Percentiles rank a stretch among this genome's conserved stretches.
Conservation (phyloP, 768 basidiomycete species). For the Antrodiella citrinella region DNA sequence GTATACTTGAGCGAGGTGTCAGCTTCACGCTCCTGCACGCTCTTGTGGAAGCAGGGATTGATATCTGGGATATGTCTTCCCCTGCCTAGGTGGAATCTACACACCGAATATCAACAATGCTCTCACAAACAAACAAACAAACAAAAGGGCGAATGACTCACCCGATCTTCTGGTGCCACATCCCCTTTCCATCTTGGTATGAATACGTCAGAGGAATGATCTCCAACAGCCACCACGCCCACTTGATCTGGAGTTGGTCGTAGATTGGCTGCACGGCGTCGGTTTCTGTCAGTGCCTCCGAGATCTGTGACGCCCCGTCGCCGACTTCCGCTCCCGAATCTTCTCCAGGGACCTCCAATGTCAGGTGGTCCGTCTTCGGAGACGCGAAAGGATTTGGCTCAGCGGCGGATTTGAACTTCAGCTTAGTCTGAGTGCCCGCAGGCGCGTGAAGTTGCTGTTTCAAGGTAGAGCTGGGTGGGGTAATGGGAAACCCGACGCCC, state of each 20-base stretch:
- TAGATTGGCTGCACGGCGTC: slow-evolving; percentile 43
- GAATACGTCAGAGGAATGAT: slow-evolving; percentile 44
- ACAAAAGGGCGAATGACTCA: slow-evolving; percentile 25
- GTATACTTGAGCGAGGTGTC: slow-evolving; percentile 41
- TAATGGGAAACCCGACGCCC: slow-evolving; percentile 10
- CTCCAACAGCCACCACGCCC: slow-evolving; percentile 69
- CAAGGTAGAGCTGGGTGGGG: not conserved
- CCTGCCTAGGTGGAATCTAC: slow-evolving; percentile 47
- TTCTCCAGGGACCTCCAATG: not conserved
- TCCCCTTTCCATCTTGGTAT: slow-evolving; percentile 48
- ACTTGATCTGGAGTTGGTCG: slow-evolving; percentile 38
- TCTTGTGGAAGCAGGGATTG: slow-evolving; percentile 52
- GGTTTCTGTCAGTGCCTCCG: slow-evolving; percentile 15
- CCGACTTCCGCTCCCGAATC: not conserved
- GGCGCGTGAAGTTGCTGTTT: not conserved
- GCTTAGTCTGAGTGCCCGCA: not conserved
- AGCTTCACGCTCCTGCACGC: slow-evolving; percentile 53
- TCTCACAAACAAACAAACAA: not conserved
- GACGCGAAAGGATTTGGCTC: not conserved
- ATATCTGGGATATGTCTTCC: slow-evolving; percentile 41
- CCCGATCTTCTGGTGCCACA: slow-evolving; percentile 50
- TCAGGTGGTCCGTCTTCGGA: not conserved
- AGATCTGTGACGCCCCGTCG: not conserved
- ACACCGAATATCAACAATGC: not conserved
- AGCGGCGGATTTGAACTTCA: not conserved